These are phyloP conservation scores for Scutellaria baicalensis DNA, from an alignment of 257 asterid genomes.

Conservation along the genomic window DNA sequence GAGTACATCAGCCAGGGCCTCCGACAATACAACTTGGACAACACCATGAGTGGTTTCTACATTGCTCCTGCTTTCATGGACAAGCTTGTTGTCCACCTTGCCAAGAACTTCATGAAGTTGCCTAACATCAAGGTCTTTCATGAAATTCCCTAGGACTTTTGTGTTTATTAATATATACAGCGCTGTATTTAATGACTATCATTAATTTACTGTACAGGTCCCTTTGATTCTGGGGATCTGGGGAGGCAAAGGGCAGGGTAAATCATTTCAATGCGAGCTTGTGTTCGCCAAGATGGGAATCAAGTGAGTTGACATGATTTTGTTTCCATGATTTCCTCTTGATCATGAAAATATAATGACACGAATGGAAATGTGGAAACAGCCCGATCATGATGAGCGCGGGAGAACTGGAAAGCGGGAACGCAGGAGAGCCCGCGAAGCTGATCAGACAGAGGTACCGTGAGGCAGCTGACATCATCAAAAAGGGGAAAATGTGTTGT, in stretches of 20 bases:
- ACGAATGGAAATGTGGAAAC: neutral
- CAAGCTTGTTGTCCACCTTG: slow-evolving; percentile 67
- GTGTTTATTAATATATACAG: no score
- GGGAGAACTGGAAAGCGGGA: slow-evolving; percentile 59
- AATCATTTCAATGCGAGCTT: slow-evolving; percentile 91
- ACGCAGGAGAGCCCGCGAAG: slow-evolving; percentile 60
- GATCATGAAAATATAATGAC: no score
- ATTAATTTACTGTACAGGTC: slow-evolving; percentile 23
- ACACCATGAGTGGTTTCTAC: slow-evolving; percentile 59
- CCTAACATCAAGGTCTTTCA: slow-evolving; percentile 83
- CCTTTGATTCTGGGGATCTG: slow-evolving; percentile 85
- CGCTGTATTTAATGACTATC: no score
- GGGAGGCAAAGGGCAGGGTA: slow-evolving; percentile 98
- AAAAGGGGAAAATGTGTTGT: slow-evolving; percentile 76
- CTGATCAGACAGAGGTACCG: slow-evolving; percentile 51
- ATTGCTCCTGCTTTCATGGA: slow-evolving; percentile 95
- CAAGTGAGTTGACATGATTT: slow-evolving; percentile 42
- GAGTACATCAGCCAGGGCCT: slow-evolving; percentile 76
- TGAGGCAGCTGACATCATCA: slow-evolving; percentile 77
- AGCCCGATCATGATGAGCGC: slow-evolving; percentile 95
- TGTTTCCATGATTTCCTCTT: neutral
- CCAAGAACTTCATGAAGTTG: slow-evolving; percentile 69
- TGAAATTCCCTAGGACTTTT: no score
- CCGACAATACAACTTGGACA: slow-evolving; percentile 48
- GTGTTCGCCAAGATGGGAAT: slow-evolving; percentile 80